Percentiles rank a stretch among this genome's conserved stretches.
These are phyloP conservation scores for Penicillium fimorum DNA, from an alignment of 495 filamentous ascomycete genomes.

Conservation along the genomic window DNA sequence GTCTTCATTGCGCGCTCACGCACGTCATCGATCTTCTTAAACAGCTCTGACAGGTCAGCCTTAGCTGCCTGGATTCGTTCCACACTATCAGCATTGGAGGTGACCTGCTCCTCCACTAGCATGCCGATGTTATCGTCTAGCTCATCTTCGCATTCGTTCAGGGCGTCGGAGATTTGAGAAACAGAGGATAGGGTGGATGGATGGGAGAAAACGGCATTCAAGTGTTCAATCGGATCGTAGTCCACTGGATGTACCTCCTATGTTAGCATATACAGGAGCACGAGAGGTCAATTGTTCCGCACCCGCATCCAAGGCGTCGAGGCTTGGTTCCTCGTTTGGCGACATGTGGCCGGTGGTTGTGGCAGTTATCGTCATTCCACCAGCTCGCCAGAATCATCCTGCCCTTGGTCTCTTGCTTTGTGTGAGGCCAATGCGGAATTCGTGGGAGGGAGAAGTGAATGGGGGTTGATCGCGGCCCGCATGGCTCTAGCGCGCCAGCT, in stretches of 20 bases:
- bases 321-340: conserved; percentile 35
- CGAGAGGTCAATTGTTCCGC: conserved; percentile 11
- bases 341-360: conserved; percentile 41
- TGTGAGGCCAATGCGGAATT: conserved; percentile 19
- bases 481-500: conserved; percentile 23
- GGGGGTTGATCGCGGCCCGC: conserved; percentile 8
- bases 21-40: conserved; percentile 94
- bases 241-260: conserved; percentile 58
- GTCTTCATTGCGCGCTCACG: conserved; percentile 86
- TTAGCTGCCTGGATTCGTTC: conserved; percentile 88
- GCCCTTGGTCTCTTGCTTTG: conserved; percentile 20
- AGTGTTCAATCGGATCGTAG: conserved; percentile 90
- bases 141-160: conserved; percentile 78
- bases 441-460: conserved; percentile 8
- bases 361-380: conserved; percentile 43
- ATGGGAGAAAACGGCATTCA: conserved; percentile 92
- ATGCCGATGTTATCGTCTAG: conserved; percentile 76
- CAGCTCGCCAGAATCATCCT: conserved; percentile 37
- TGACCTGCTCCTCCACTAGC: conserved; percentile 77
- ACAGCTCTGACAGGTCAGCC: conserved; percentile 81
- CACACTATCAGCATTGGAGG: conserved; percentile 82
- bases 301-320: conserved; percentile 49
- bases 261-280: conserved; percentile 22
- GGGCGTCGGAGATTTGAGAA: conserved; percentile 63
- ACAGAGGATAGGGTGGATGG: conserved; percentile 83